Base-by-base conservation (phyloP, 805 yeast species). In the Teunomyces pallodes region DNA sequence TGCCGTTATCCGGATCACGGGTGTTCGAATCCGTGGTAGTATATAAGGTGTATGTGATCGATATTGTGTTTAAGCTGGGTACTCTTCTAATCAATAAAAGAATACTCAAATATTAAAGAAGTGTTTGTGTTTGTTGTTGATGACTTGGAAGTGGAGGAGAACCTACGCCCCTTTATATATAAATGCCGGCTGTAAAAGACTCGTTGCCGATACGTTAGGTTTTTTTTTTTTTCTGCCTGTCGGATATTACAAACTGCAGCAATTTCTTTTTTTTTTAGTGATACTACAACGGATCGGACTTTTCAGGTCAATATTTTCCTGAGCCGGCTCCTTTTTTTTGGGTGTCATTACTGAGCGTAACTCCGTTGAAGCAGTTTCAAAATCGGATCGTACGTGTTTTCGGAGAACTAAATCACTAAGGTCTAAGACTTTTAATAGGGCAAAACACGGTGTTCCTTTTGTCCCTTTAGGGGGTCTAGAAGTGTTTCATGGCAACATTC, bases 1-100 rank as follows among this genome's bases (percentile, higher is more conserved):
- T 36, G 39, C 39, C 28, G 39, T 14, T 36, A 20, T 16, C 20
- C 39, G 39, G 39, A 36, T 17, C 39, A 36, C 39, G 39, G 39
- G 26, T 36, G 20, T 36, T 17, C 14, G 26, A 36, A 16, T 13
- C 35, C 39, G 39, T n/a, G 28, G 39, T 10, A n/a, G 9, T 17
- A 17, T 5, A 14, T 36, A 20, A 13, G 14, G 24, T 8, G 20
- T 12, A 12, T n/a, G 13, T n/a, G 12, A 17, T 36, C 13, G 4
- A 36, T 17, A 36, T 12, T 16, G 39, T 17, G 26, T 36, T 16
- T n/a, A 12, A 20, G 26, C 4, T 16, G 39, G 26, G 28, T 36
- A 36, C 39, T 20, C 26, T 10, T 12, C 27, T 17, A 20, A n/a
- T 31, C 16, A 36, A 20, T 36, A 16, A 32, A 13, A 32, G 39